A percentile compares a stretch with the other conserved stretches of the same genome.
phyloP scores from a whole-genome alignment of 176 grass and related monocot species.

The Carex pumila region DNA sequence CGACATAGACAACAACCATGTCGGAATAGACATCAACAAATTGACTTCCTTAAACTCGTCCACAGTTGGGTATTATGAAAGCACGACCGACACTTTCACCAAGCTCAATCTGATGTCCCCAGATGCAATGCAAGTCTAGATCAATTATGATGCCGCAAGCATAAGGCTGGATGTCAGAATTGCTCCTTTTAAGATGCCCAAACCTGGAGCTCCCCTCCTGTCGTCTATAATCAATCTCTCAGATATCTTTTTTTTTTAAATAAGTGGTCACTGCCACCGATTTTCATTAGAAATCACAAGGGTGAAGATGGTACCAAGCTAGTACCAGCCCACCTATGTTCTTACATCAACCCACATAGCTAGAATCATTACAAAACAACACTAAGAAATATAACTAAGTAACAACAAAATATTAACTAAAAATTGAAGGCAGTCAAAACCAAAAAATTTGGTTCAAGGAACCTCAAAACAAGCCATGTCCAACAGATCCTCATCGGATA shows the following conservation, averaged over 20 bases:
- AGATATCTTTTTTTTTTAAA: background rate
- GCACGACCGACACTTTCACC: background rate
- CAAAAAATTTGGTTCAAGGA: too few species aligned
- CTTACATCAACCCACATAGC: too few species aligned
- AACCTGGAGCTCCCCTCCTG: slow-evolving; percentile 25
- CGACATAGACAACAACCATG: slow-evolving; percentile 56
- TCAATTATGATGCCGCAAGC: slow-evolving; percentile 20
- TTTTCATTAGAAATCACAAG: too few species aligned
- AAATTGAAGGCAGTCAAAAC: too few species aligned
- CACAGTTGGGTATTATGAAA: slow-evolving; percentile 28
- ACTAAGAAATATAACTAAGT: too few species aligned
- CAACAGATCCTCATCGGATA: too few species aligned
- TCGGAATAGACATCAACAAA: slow-evolving; percentile 41
- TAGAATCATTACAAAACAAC: too few species aligned
- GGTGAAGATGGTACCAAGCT: too few species aligned
- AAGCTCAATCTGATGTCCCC: slow-evolving; percentile 28
- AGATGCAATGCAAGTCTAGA: slow-evolving; percentile 42
- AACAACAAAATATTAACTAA: too few species aligned
- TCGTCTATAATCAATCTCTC: slow-evolving; percentile 30
- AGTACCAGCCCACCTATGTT: too few species aligned
- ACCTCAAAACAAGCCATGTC: too few species aligned
- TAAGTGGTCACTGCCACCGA: too few species aligned
- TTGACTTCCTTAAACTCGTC: slow-evolving; percentile 21
- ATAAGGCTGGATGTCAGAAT: slow-evolving; percentile 32
- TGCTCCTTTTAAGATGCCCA: slow-evolving; percentile 22